Conservation (phyloP, 73 alveolate genomes). For the Paramecium caudatum region DNA sequence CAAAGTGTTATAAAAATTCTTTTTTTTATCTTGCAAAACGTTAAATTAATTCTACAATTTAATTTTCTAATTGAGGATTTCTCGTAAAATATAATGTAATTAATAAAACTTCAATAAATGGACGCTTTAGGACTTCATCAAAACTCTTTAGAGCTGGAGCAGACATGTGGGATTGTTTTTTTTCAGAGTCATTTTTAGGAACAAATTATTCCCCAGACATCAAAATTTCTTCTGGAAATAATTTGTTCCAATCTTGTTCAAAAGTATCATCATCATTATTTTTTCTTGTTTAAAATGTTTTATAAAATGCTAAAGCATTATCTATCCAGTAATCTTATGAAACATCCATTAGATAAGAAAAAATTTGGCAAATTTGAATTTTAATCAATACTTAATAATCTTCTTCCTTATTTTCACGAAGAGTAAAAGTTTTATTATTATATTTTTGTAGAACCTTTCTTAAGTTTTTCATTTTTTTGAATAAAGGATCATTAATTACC, state of each 20-base stretch:
- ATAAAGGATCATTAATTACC: constrained; percentile 70
- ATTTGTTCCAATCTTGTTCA: neutral
- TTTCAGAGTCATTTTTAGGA: neutral
- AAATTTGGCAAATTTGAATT: constrained; percentile 67
- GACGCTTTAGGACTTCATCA: constrained; percentile 68
- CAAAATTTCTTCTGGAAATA: constrained; percentile 66
- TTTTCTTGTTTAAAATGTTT: neutral
- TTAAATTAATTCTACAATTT: constrained; percentile 54
- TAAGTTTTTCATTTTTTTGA: constrained; percentile 65
- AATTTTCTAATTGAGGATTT: constrained; percentile 62
- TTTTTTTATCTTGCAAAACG: constrained; percentile 66
- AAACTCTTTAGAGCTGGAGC: constrained; percentile 43
- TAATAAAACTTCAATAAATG: constrained; percentile 72
- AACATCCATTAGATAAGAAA: constrained; percentile 66
- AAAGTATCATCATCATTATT: neutral
- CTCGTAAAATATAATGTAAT: constrained; percentile 70
- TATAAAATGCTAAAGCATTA: constrained; percentile 67
- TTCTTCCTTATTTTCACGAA: constrained; percentile 69
- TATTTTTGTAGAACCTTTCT: constrained; percentile 68
- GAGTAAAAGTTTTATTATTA: constrained; percentile 65
- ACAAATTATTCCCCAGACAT: constrained; percentile 28
- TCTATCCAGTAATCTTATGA: constrained; percentile 72
- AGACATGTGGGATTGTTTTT: neutral
- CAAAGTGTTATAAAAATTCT: constrained; percentile 62
- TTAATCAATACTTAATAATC: constrained; percentile 65